Percentiles rank a stretch among this genome's conserved stretches.
Evolutionary conservation across 2,329 filamentous ascomycete genomes (phyloP).

Genomic region (Chrysoporthe puriensis): DNA sequence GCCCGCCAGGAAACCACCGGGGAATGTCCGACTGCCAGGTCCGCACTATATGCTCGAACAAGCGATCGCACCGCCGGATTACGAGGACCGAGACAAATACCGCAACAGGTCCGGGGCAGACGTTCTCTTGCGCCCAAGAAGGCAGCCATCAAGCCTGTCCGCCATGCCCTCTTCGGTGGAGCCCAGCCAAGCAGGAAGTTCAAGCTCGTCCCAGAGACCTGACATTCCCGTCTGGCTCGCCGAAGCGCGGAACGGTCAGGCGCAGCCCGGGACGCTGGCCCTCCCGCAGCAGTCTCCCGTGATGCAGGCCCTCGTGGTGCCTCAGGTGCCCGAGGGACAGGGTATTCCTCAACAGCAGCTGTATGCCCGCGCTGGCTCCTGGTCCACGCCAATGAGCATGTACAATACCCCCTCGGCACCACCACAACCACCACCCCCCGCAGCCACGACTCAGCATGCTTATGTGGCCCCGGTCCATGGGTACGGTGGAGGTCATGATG

Average conservation of each 20-base stretch:
- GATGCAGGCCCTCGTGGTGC: not conserved
- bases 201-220: not conserved
- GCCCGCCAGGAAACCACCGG: conserved; percentile 17
- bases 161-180: not conserved
- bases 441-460: not conserved
- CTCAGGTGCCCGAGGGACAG: not conserved
- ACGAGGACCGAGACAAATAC: conserved; percentile 10
- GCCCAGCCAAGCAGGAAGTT: not conserved
- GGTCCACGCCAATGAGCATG: not conserved
- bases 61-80: conserved; percentile 13
- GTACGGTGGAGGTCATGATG: not conserved
- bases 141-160: not conserved
- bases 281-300: conserved; percentile 9
- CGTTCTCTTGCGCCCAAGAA: conserved; percentile 13
- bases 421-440: not conserved
- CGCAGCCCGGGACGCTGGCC: not conserved
- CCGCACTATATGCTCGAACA: conserved; percentile 27
- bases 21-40: conserved; percentile 23
- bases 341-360: not conserved
- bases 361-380: conserved; percentile 2
- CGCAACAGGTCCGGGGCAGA: conserved; percentile 20
- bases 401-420: not conserved
- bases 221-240: conserved; percentile 17
- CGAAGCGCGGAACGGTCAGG: not conserved
- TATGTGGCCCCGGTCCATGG: not conserved